These are phyloP conservation scores for Debaryomycetaceae sp. DNA, from an alignment of 1,139 yeast species.

Conservation along the genomic window DNA sequence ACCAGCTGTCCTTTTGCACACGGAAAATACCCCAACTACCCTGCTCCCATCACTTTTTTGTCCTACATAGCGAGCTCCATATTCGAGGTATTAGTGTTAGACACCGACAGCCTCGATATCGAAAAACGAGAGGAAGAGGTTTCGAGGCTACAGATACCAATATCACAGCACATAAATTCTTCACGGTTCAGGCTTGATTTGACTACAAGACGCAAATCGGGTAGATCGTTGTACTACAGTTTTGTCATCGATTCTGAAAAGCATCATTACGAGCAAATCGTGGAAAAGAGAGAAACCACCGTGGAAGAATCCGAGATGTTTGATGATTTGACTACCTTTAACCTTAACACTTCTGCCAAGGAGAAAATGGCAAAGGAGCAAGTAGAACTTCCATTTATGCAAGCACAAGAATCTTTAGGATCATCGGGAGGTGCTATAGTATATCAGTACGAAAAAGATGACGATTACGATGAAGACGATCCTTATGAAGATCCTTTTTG, in stretches of 20 bases:
- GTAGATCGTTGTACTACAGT: slow-evolving; percentile 62
- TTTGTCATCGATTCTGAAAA: slow-evolving; percentile 48
- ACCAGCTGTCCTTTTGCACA: slow-evolving; percentile 37
- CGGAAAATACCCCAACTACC: slow-evolving; percentile 38
- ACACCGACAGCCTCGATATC: slow-evolving; percentile 30
- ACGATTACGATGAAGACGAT: slow-evolving; percentile 96
- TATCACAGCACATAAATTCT: slow-evolving; percentile 41
- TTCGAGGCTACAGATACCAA: slow-evolving; percentile 46
- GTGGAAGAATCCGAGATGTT: slow-evolving; percentile 45
- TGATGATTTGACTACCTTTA: slow-evolving; percentile 81
- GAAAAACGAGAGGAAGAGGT: slow-evolving; percentile 46
- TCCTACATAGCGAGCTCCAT: slow-evolving; percentile 71
- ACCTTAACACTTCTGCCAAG: slow-evolving; percentile 67
- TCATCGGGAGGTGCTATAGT: slow-evolving; percentile 85
- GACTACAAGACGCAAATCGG: slow-evolving; percentile 77
- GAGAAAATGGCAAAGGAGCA: slow-evolving; percentile 78
- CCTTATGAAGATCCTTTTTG: slow-evolving; percentile 94
- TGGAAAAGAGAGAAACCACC: slow-evolving; percentile 20
- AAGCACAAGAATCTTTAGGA: slow-evolving; percentile 76
- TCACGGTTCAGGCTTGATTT: slow-evolving; percentile 46
- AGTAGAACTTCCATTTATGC: slow-evolving; percentile 84
- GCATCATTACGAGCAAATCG: slow-evolving; percentile 49
- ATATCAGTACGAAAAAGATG: slow-evolving; percentile 78
- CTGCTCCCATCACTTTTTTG: slow-evolving; percentile 48
- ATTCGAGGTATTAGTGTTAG: slow-evolving; percentile 51